A percentile compares a stretch with the other conserved stretches of the same genome.
These are phyloP conservation scores for Erysimum pusillum DNA, from an alignment of 441 rosid genomes.

Conservation along the genomic window DNA sequence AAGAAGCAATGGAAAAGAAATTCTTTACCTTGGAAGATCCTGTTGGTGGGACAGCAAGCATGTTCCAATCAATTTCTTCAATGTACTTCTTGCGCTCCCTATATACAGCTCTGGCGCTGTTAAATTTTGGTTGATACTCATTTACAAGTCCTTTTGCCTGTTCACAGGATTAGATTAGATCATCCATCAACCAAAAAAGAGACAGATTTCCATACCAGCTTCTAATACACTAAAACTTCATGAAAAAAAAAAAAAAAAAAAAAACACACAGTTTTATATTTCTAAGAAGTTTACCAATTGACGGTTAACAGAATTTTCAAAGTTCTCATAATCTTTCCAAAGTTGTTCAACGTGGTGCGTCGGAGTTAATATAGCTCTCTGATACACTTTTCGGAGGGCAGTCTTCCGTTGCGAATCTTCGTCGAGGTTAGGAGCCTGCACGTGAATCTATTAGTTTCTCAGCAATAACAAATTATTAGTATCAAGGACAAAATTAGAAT, in stretches of 20 bases:
- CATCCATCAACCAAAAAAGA: slow-evolving; percentile 32
- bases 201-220: slow-evolving; percentile 19
- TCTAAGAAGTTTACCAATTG: slow-evolving; percentile 70
- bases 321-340: slow-evolving; percentile 95
- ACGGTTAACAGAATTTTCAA: slow-evolving; percentile 92
- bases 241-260: slow-evolving; percentile 33
- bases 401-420: slow-evolving; percentile 91
- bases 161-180: slow-evolving; percentile 47
- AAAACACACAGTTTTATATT: slow-evolving; percentile 14
- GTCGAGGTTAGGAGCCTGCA: slow-evolving; percentile 73
- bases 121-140: slow-evolving; percentile 92
- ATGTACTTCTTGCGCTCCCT: slow-evolving; percentile 92
- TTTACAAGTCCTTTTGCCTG: slow-evolving; percentile 96
- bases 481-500: slow-evolving; percentile 33
- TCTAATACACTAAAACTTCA: slow-evolving; percentile 20
- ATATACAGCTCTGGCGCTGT: slow-evolving; percentile 93
- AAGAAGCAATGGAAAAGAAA: slow-evolving; percentile 40
- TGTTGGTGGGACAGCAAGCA: slow-evolving; percentile 91
- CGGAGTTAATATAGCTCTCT: slow-evolving; percentile 88
- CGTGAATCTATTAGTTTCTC: slow-evolving; percentile 42
- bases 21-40: slow-evolving; percentile 71
- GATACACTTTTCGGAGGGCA: slow-evolving; percentile 83
- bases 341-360: slow-evolving; percentile 94
- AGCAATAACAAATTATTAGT: slow-evolving; percentile 19
- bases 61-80: slow-evolving; percentile 95